These are phyloP conservation scores for Colletotrichum orchidophilum DNA, from an alignment of 2,329 filamentous ascomycete genomes.

Conservation along the genomic window DNA sequence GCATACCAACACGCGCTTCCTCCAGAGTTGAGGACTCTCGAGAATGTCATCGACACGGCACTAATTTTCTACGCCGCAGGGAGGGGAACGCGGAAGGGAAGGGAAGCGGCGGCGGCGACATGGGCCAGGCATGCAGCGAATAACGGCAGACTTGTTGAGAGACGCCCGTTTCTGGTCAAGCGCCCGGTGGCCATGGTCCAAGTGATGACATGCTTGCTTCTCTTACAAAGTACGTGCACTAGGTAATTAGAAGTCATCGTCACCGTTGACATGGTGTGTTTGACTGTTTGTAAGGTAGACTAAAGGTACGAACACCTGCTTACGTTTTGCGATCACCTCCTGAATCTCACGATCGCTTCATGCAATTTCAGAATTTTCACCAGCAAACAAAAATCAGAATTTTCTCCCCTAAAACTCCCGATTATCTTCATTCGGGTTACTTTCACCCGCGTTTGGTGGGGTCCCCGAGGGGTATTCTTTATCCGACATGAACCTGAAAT, in stretches of 20 bases:
- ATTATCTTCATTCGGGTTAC: not conserved
- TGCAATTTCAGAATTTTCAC: conserved; percentile 4
- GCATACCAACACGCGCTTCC: conserved; percentile 12
- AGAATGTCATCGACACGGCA: not conserved
- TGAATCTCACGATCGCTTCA: conserved; percentile 1
- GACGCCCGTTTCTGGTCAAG: conserved; percentile 8
- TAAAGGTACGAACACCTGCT: not conserved
- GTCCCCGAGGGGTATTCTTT: conserved; percentile 15
- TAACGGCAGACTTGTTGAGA: not conserved
- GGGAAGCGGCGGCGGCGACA: not conserved
- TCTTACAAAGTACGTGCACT: no score
- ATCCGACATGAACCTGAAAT: conserved; percentile 6
- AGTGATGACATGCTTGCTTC: not conserved
- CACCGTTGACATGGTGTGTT: not conserved
- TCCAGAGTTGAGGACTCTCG: not conserved
- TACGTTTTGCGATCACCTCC: not conserved
- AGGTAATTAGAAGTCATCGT: no score
- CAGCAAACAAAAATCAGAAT: not conserved
- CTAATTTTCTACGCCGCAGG: not conserved
- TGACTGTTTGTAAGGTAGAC: not conserved
- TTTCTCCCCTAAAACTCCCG: conserved; percentile 5
- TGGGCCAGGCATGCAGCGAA: conserved; percentile 5
- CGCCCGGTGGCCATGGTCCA: not conserved
- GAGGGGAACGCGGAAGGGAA: not conserved
- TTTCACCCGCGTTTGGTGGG: conserved; percentile 21